Percentiles rank a stretch among this genome's conserved stretches.
Conservation (phyloP, 768 basidiomycete genomes). For the Imleria badia region DNA sequence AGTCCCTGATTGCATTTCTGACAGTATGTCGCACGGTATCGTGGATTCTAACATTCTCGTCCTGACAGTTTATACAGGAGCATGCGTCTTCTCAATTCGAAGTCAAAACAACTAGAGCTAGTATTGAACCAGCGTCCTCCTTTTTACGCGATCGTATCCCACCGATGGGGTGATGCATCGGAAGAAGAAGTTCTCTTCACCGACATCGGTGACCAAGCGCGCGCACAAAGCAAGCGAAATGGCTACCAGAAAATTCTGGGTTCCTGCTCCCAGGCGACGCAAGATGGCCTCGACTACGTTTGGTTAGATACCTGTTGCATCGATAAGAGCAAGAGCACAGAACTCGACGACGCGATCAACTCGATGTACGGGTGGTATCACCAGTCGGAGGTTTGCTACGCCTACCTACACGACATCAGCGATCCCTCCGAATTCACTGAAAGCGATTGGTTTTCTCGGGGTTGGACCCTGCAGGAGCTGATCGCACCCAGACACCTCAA, state of each 20-base stretch:
- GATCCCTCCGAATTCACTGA: constrained; percentile 11
- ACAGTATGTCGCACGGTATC: too few relatives aligned
- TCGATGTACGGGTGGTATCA: constrained; percentile 36
- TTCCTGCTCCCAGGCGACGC: constrained; percentile 16
- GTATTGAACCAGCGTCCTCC: neutral
- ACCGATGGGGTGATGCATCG: constrained; percentile 24
- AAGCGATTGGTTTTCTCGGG: constrained; percentile 32
- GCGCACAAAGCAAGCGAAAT: constrained; percentile 10
- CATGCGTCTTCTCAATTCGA: constrained; percentile 26
- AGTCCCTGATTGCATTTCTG: too few relatives aligned
- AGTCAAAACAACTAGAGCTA: constrained; percentile 14
- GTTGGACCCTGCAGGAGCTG: constrained; percentile 33
- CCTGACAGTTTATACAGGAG: constrained; percentile 1
- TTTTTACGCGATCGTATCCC: constrained; percentile 29
- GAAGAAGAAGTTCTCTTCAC: constrained; percentile 26
- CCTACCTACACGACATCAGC: constrained; percentile 27
- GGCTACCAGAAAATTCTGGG: constrained; percentile 24
- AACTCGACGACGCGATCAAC: constrained; percentile 32
- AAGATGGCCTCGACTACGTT: constrained; percentile 18
- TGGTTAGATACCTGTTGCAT: constrained; percentile 38
- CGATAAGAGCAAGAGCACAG: constrained; percentile 26
- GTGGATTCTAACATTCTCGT: neutral
- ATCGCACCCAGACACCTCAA: constrained; percentile 27
- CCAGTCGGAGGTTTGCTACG: constrained; percentile 26
- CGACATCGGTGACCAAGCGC: constrained; percentile 19